Percentiles rank a stretch among this genome's conserved stretches.
phyloP scores from a whole-genome alignment of 1,139 yeast genomes.

The Pichia sp. region DNA sequence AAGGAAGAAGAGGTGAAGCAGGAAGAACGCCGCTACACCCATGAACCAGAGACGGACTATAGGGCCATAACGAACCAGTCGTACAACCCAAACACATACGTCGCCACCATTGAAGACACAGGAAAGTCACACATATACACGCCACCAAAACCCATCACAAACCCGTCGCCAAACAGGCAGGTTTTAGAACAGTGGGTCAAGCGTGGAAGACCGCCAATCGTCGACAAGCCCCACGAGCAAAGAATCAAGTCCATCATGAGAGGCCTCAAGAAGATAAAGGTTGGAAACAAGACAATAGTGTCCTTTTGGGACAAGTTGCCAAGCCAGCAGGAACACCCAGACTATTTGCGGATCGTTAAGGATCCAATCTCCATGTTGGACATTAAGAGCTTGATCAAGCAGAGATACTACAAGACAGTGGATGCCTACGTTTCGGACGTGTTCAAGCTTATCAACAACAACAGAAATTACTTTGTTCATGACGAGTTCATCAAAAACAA shows the following conservation, averaged over 20 bases:
- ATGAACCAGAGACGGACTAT: conserved; percentile 18
- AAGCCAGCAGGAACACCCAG: conserved; percentile 59
- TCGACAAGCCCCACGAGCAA: conserved; percentile 90
- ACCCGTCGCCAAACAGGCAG: conserved; percentile 23
- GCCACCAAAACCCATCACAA: conserved; percentile 24
- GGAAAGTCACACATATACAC: conserved; percentile 25
- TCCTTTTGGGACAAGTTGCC: conserved; percentile 74
- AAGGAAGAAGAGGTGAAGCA: conserved; percentile 22
- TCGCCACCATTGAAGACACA: conserved; percentile 26
- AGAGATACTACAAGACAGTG: conserved; percentile 73
- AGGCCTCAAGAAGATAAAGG: conserved; percentile 66
- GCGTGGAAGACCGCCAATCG: conserved; percentile 94
- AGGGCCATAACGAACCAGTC: conserved; percentile 17
- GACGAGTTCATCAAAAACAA: conserved; percentile 61
- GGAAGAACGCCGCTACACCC: conserved; percentile 22
- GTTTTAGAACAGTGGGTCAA: conserved; percentile 57
- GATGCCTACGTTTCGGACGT: conserved; percentile 76
- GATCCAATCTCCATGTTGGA: conserved; percentile 80
- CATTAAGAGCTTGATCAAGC: conserved; percentile 78
- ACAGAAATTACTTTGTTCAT: conserved; percentile 49
- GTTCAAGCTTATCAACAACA: conserved; percentile 69
- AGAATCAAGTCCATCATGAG: conserved; percentile 83
- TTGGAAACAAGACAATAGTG: conserved; percentile 31
- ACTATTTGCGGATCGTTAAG: conserved; percentile 58
- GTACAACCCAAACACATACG: conserved; percentile 27